Conservation (phyloP, 176 grass and related monocot species). For the Typha latifolia region DNA sequence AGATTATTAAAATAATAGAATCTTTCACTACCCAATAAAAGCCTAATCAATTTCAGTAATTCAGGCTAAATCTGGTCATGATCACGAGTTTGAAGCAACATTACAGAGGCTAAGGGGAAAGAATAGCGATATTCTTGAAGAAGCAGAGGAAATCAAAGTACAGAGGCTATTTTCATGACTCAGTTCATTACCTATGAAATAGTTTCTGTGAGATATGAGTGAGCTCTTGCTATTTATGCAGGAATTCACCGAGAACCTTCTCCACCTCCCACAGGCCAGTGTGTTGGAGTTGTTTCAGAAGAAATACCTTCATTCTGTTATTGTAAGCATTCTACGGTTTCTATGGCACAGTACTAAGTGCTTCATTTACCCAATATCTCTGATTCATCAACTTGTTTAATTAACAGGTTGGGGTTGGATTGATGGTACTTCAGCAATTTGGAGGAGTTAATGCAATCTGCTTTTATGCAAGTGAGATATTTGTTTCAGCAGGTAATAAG, state of each 20-base stretch:
- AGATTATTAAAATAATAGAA: neutral
- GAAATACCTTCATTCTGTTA: slow-evolving; percentile 51
- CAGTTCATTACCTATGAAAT: slow-evolving; percentile 1
- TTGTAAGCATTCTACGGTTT: slow-evolving; percentile 29
- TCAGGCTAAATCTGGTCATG: slow-evolving; percentile 38
- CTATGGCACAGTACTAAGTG: neutral
- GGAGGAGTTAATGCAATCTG: slow-evolving; percentile 83
- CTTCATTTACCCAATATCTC: neutral
- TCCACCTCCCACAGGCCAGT: slow-evolving; percentile 34
- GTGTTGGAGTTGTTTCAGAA: slow-evolving; percentile 70
- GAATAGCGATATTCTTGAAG: slow-evolving; percentile 38
- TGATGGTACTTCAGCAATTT: slow-evolving; percentile 88
- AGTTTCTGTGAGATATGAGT: slow-evolving; percentile 5
- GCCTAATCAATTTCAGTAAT: neutral
- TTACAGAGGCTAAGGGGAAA: slow-evolving; percentile 61
- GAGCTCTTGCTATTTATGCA: slow-evolving; percentile 10
- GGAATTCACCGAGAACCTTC: slow-evolving; percentile 68
- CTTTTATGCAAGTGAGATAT: slow-evolving; percentile 91
- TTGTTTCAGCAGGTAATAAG: slow-evolving; percentile 72
- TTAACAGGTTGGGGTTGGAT: slow-evolving; percentile 56
- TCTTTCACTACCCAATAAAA: neutral
- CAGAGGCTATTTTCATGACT: neutral
- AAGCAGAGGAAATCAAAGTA: slow-evolving; percentile 72
- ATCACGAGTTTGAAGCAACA: slow-evolving; percentile 29
- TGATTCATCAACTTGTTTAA: neutral